Base-by-base conservation (phyloP, 1,139 yeast genomes). In the Yamadazyma pseudoaaseri region DNA sequence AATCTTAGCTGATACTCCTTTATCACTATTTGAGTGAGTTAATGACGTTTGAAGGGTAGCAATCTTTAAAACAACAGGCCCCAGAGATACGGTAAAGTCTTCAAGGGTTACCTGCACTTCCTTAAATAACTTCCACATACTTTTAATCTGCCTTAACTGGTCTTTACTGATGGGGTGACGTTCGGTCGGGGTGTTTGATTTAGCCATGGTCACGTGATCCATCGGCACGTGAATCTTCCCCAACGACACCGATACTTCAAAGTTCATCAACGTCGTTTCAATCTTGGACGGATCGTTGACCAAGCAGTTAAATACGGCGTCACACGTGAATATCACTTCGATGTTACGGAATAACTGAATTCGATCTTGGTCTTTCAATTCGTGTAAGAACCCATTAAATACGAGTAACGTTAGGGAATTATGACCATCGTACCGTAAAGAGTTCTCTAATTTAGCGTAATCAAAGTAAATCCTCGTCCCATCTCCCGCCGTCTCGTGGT, bases 361-460 rank as follows among this genome's bases (percentile, higher is more conserved):
- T 27, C 47, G 40, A 13, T 47, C 45, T 15, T 41, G 36, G 16
- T 48, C 47, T 3, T 45, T 37, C 2, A 36, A 31, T 9, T 53
- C 56, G 29, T 52, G 56, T 7, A 65, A 38, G 32, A 46, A 52
- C 5, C 71, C 70, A 38, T 64, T 60, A 29, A 61, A 47, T 12
- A 60, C 21, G 6, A 61, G 49, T n/a, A 59, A 24, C 1, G 54
- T 43, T 23, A 65, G 36, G 10, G 49, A 44, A 24, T 53, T 45
- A 15, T 44, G 43, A 3, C 58, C 60, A 21, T 53, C 48, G 12
- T 38, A 33, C 13, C 42, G 30, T 20, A 53, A 41, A 8, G 44
- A 29, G 22, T 50, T 49, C 37, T 65, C 70, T 9, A 67, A 30
- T 31, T 65, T 52, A 17, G 54, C 41, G 36, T 58, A 65, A 32